phyloP scores from a whole-genome alignment of 164 flowering plant species.

The Hamamelis virginiana region DNA sequence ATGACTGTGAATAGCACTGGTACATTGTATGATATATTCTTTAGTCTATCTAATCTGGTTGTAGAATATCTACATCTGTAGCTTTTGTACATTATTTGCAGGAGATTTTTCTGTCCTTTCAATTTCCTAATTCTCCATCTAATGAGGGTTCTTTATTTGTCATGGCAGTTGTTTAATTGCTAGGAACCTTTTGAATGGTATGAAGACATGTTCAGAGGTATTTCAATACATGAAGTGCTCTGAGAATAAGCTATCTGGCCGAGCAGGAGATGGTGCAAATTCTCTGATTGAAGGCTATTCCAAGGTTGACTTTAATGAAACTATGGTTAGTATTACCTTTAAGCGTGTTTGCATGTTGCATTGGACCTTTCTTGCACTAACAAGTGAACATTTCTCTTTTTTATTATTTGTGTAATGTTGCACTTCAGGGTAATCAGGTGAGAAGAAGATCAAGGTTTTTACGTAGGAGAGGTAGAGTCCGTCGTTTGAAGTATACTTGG shows the following conservation, averaged over 20 bases:
- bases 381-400: not conserved
- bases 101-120: not conserved
- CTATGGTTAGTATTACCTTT: conserved; percentile 40
- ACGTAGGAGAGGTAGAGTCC: conserved; percentile 92
- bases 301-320: conserved; percentile 54
- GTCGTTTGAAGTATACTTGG: conserved; percentile 94
- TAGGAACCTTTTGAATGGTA: conserved; percentile 81
- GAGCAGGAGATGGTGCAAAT: conserved; percentile 56
- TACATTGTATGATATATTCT: no score
- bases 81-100: no score
- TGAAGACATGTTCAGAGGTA: conserved; percentile 90
- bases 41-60: no score
- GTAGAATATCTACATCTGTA: no score
- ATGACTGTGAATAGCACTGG: no score
- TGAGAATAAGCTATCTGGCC: conserved; percentile 47
- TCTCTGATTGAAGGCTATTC: conserved; percentile 54
- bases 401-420: conserved; percentile 22
- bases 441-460: conserved; percentile 87
- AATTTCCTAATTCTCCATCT: conserved; percentile 4
- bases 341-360: not conserved
- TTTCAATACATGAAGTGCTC: conserved; percentile 65
- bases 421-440: conserved; percentile 58
- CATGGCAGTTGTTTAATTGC: conserved; percentile 84
- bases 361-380: conserved; percentile 14
- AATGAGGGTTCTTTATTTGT: conserved; percentile 18